phyloP scores from a whole-genome alignment of 176 grass and related monocot genomes.

The Triticum dicoccoides region DNA sequence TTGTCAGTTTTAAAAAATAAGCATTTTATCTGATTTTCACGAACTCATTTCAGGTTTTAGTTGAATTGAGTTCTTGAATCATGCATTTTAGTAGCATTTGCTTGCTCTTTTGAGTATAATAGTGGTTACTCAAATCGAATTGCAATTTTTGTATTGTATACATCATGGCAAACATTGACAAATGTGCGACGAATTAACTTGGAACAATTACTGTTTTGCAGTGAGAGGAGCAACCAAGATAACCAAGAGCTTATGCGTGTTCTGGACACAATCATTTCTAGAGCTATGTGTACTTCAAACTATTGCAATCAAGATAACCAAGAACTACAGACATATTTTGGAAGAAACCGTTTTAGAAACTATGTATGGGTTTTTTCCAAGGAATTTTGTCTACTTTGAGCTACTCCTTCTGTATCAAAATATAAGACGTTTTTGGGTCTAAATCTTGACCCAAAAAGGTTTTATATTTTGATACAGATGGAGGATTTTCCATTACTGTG shows the following conservation, averaged over 20 bases:
- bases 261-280: neutral
- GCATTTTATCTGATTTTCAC: neutral
- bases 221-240: neutral
- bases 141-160: neutral
- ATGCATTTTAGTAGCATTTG: neutral
- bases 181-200: neutral
- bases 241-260: neutral
- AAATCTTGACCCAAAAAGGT: no score
- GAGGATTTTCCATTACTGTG: neutral
- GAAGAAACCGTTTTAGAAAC: neutral
- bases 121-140: neutral
- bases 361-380: neutral
- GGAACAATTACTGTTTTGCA: neutral
- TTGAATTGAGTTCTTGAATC: neutral
- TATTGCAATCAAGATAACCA: neutral
- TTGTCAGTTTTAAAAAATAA: no score
- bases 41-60: neutral
- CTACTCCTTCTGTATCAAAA: no score
- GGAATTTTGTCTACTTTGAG: neutral
- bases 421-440: no score
- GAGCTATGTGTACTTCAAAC: neutral
- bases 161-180: neutral
- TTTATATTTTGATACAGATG: no score
- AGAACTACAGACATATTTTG: neutral
- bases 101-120: neutral